Conservation (phyloP, 495 filamentous ascomycete genomes). For the Ascodesmis nigricans region DNA sequence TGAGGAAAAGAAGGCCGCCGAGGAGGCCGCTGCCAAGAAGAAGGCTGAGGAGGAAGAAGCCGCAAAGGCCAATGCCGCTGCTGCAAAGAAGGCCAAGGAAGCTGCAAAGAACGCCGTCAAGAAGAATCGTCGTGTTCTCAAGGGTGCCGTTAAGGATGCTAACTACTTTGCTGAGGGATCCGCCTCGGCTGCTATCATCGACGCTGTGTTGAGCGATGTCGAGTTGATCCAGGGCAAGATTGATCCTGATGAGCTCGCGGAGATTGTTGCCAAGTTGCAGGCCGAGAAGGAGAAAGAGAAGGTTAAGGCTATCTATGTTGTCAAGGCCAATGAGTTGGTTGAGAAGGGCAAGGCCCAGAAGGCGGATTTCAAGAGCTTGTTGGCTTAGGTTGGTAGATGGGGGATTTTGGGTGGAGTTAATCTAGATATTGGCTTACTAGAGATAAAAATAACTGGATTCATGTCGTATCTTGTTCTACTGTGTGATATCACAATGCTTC, state of each 20-base stretch:
- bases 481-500: too few species aligned
- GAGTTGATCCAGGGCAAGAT: slow-evolving; percentile 78
- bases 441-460: too few species aligned
- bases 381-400: slow-evolving; percentile 4
- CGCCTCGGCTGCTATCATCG: slow-evolving; percentile 49
- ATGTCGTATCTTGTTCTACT: too few species aligned
- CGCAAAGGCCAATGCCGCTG: slow-evolving; percentile 58
- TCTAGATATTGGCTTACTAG: too few species aligned
- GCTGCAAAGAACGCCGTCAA: slow-evolving; percentile 93
- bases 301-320: slow-evolving; percentile 38
- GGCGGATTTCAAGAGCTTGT: slow-evolving; percentile 13
- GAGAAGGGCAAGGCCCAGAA: slow-evolving; percentile 12
- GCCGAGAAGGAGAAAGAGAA: slow-evolving; percentile 46
- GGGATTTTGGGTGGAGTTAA: background rate
- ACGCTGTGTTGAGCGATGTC: slow-evolving; percentile 62
- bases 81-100: slow-evolving; percentile 91
- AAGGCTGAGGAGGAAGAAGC: slow-evolving; percentile 66
- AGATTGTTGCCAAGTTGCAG: slow-evolving; percentile 51
- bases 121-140: slow-evolving; percentile 96
- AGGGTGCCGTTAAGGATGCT: slow-evolving; percentile 76
- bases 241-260: slow-evolving; percentile 68
- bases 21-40: slow-evolving; percentile 53
- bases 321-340: slow-evolving; percentile 13
- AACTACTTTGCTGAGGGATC: slow-evolving; percentile 62
- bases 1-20: slow-evolving; percentile 56